Conservation (phyloP, 345 rosid species). For the Gossypium raimondii region DNA sequence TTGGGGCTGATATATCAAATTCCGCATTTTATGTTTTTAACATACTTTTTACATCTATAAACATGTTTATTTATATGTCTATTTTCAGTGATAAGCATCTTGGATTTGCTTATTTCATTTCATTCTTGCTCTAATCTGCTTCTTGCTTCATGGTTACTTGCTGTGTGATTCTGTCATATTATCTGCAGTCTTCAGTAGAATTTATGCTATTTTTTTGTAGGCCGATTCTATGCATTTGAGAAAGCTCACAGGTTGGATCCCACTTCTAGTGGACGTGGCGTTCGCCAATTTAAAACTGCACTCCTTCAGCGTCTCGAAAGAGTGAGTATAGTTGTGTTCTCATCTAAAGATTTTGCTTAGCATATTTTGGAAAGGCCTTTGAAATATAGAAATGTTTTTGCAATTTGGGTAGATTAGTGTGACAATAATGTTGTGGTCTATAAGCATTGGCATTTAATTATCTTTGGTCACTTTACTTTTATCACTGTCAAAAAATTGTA, state of each 20-base stretch:
- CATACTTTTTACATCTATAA: not conserved
- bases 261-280: slow-evolving; percentile 96
- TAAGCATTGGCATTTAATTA: not conserved
- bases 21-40: not conserved
- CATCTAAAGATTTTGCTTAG: not conserved
- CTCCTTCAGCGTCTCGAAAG: slow-evolving; percentile 97
- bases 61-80: not conserved
- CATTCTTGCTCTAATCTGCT: slow-evolving; percentile 14
- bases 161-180: not conserved
- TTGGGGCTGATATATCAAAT: not conserved
- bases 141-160: not conserved
- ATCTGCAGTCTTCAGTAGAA: not conserved
- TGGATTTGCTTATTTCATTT: not conserved
- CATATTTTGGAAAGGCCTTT: not conserved
- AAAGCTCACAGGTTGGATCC: slow-evolving; percentile 98
- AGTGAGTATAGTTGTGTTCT: slow-evolving; percentile 36
- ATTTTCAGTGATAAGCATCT: not conserved
- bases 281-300: slow-evolving; percentile 98
- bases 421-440: not conserved
- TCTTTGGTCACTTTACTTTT: not conserved
- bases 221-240: slow-evolving; percentile 97
- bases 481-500: not conserved
- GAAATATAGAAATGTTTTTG: not conserved
- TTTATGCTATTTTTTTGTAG: slow-evolving; percentile 31
- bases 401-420: not conserved